These are phyloP conservation scores for Penicillium capsulatum DNA, from an alignment of 2,329 filamentous ascomycete species.

Conservation along the genomic window DNA sequence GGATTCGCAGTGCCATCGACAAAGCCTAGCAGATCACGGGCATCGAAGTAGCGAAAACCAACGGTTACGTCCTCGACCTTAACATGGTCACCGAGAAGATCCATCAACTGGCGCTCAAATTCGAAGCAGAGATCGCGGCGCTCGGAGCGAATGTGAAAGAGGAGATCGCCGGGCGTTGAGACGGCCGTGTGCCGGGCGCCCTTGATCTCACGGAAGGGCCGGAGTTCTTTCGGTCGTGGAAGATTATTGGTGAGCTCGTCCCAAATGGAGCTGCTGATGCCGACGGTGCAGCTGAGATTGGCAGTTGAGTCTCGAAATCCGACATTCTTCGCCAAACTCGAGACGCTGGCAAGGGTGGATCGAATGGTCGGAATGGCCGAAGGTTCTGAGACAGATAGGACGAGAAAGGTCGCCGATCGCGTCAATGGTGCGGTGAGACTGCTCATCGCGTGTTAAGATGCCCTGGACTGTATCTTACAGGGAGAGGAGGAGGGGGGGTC, in stretches of 20 bases:
- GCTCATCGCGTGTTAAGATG: not conserved
- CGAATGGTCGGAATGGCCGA: slow-evolving; percentile 22
- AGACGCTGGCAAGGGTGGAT: slow-evolving; percentile 44
- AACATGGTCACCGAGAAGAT: slow-evolving; percentile 47
- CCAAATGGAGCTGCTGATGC: slow-evolving; percentile 53
- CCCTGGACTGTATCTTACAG: not conserved
- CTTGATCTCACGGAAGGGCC: slow-evolving; percentile 47
- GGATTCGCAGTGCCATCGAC: slow-evolving; percentile 60
- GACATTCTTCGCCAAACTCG: slow-evolving; percentile 51
- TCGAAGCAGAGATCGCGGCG: slow-evolving; percentile 57
- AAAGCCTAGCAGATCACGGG: slow-evolving; percentile 56
- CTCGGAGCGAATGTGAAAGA: slow-evolving; percentile 58
- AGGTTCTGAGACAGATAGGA: not conserved
- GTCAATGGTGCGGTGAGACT: slow-evolving; percentile 1
- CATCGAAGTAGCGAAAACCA: slow-evolving; percentile 59
- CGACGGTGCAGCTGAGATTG: slow-evolving; percentile 51
- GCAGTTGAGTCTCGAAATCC: slow-evolving; percentile 48
- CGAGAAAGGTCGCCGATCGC: slow-evolving; percentile 3
- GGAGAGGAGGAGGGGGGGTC: no score
- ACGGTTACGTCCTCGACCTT: slow-evolving; percentile 51
- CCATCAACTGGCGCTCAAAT: slow-evolving; percentile 54
- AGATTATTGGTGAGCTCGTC: slow-evolving; percentile 42
- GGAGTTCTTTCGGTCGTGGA: slow-evolving; percentile 50
- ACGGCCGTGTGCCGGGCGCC: slow-evolving; percentile 51
- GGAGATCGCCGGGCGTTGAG: slow-evolving; percentile 54